Percentiles rank a stretch among this genome's conserved stretches.
These are phyloP conservation scores for Massarina eburnea DNA, from an alignment of 2,329 filamentous ascomycete species.

Conservation along the genomic window DNA sequence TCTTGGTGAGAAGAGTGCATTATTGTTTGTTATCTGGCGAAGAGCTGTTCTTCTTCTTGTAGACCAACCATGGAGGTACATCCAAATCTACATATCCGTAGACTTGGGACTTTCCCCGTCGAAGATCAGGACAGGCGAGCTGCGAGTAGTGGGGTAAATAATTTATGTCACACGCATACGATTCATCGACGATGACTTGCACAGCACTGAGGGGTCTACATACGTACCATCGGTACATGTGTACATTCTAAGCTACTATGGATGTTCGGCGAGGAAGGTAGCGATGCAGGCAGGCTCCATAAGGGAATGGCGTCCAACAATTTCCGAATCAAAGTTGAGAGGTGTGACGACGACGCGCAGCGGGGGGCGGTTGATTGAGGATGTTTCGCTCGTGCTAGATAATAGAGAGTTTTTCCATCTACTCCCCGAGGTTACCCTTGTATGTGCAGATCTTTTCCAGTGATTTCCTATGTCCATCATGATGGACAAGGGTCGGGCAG, in stretches of 20 bases:
- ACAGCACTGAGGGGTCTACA: no score
- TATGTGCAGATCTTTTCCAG: slow-evolving; percentile 26
- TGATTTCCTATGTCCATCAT: slow-evolving; percentile 29
- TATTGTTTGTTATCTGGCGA: no score
- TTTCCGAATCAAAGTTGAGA: slow-evolving; percentile 20
- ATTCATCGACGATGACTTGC: slow-evolving; percentile 8
- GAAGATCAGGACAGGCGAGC: slow-evolving; percentile 18
- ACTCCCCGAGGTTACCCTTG: slow-evolving; percentile 15
- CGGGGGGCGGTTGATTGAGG: not conserved
- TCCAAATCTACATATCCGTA: slow-evolving; percentile 13
- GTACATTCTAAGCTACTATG: not conserved
- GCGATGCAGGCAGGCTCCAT: slow-evolving; percentile 3
- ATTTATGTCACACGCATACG: slow-evolving; percentile 12
- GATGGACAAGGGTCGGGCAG: slow-evolving; percentile 16
- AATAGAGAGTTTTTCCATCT: slow-evolving; percentile 21
- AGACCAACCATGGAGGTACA: not conserved
- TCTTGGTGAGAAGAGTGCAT: no score
- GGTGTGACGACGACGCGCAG: slow-evolving; percentile 21
- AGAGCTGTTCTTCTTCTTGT: slow-evolving; percentile 2
- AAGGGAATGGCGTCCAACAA: slow-evolving; percentile 12
- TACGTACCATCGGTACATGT: not conserved
- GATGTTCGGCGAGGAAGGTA: slow-evolving; percentile 1
- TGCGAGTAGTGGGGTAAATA: slow-evolving; percentile 8
- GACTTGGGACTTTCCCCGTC: slow-evolving; percentile 15
- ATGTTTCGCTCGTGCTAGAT: not conserved